Base-by-base conservation (phyloP, 2,329 filamentous ascomycete species). In the Chaetomium sp. region DNA sequence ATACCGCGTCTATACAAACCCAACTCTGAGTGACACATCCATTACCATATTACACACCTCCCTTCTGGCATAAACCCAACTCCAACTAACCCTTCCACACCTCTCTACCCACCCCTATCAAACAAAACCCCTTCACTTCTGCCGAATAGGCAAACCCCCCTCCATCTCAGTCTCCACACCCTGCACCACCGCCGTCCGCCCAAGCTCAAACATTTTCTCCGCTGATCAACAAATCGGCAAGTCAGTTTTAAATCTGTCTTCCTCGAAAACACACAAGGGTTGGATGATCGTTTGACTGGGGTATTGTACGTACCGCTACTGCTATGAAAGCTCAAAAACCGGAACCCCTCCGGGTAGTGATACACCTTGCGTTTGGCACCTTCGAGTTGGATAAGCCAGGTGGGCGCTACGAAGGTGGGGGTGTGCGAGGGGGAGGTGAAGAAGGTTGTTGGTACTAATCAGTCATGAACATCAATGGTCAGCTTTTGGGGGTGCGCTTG, bases 351-450 rank as follows among this genome's bases (percentile, higher is more conserved):
- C 5, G 53, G 55, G 8, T 57, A 54, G 37, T 55, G 38, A n/a
- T 51, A 53, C 5, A 59, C 57, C 27, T 49, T 53, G 6, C 54
- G 40, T 7, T 36, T 14, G 3, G 52, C 55, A 3, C 35, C 42
- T 19, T 60, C 55, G 6, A 60, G 40, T 27, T 58, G 56, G 5
- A 60, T 49, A n/a, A 60, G 41, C 56, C 56, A 60, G 0, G 56
- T 56, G 5, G 54, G 54, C 2, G 54, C 45, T 6, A 33, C 14
- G 10, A 52, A 52, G 27, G 9, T 46, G 1, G 48, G 35, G 3
- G 45, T 35, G 52, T 7, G 44, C 44, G 58, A 33, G 2, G 10
- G 19, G n/a, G 42, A 11, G 27, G 38, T 32, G 7, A 57, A 54
- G 37, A 46, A 54, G 10, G 40, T 11, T 8, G 14, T 38, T 2